phyloP scores from a whole-genome alignment of 495 filamentous ascomycete species.

The Trichocladium uniseriatum region DNA sequence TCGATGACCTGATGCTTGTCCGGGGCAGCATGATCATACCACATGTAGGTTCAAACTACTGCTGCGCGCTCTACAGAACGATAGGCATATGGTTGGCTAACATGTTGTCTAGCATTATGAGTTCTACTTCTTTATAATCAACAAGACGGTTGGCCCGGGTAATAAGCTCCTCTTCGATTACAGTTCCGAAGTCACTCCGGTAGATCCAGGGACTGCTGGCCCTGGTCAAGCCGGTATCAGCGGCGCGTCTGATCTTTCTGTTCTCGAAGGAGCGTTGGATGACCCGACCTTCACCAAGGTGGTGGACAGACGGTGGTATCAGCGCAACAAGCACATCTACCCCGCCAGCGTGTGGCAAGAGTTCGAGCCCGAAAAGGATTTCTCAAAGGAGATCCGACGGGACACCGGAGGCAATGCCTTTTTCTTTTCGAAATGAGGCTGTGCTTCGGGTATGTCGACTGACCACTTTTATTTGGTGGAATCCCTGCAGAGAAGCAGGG shows the following conservation, averaged over 20 bases:
- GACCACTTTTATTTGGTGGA: neutral
- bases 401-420: slow-evolving; percentile 87
- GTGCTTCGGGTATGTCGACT: neutral
- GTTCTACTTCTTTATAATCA: slow-evolving; percentile 93
- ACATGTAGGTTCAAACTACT: slow-evolving; percentile 54
- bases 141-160: slow-evolving; percentile 63
- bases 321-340: slow-evolving; percentile 95
- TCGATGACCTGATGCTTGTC: slow-evolving; percentile 95
- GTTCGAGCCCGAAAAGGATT: slow-evolving; percentile 83
- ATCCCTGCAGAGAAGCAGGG: too few relatives aligned
- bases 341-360: slow-evolving; percentile 93
- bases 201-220: neutral
- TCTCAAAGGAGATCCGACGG: slow-evolving; percentile 66
- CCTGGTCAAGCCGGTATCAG: slow-evolving; percentile 28
- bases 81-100: slow-evolving; percentile 12
- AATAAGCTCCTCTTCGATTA: slow-evolving; percentile 73
- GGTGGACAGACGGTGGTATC: slow-evolving; percentile 93
- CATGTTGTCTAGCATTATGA: slow-evolving; percentile 67
- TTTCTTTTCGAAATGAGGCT: slow-evolving; percentile 59
- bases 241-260: slow-evolving; percentile 20
- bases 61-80: neutral
- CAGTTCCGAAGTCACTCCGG: slow-evolving; percentile 36
- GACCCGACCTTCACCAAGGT: slow-evolving; percentile 86
- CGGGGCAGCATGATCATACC: slow-evolving; percentile 88
- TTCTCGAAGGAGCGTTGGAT: slow-evolving; percentile 69